Percentiles rank a stretch among this genome's conserved stretches.
Conservation (phyloP, 768 basidiomycete species). For the Pulveroboletus frians region DNA sequence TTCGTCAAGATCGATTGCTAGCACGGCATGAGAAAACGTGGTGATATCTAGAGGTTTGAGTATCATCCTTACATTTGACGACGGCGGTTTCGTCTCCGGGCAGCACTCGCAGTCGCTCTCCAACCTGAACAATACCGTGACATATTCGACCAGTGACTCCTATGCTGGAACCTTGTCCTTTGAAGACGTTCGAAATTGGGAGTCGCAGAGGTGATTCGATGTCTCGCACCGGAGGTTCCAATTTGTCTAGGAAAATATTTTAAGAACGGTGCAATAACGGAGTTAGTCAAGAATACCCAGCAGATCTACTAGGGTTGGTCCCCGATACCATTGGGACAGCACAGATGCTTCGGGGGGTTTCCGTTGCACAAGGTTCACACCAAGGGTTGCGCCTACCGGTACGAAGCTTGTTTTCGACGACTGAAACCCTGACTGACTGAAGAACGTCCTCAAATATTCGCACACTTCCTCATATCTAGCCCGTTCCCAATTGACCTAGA, state of each 20-base stretch:
- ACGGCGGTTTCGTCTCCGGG: constrained; percentile 89
- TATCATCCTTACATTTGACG: constrained; percentile 53
- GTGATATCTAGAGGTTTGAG: background rate
- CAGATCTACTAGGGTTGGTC: constrained; percentile 77
- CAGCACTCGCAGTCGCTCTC: constrained; percentile 78
- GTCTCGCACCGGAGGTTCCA: constrained; percentile 78
- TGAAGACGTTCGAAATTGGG: constrained; percentile 94
- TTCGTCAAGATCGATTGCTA: constrained; percentile 85
- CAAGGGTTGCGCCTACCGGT: constrained; percentile 87
- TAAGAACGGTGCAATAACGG: background rate
- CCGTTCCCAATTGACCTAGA: constrained; percentile 82
- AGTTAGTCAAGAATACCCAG: constrained; percentile 50
- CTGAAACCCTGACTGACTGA: constrained; percentile 83
- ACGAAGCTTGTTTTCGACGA: constrained; percentile 74
- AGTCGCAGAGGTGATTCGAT: constrained; percentile 74
- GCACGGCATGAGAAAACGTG: background rate
- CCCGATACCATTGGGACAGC: constrained; percentile 74
- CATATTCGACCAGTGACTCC: constrained; percentile 81
- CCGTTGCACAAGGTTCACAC: constrained; percentile 68
- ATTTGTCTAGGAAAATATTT: constrained; percentile 48
- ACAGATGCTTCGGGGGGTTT: constrained; percentile 42
- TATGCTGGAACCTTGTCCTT: constrained; percentile 71
- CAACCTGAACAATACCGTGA: constrained; percentile 87
- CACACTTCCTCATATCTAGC: constrained; percentile 85
- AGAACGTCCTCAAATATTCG: constrained; percentile 67